Evolutionary conservation across 768 basidiomycete genomes (phyloP), one percentile per base, ranked within the genome.

Genomic region (Lanmaoa pseudosensibilis): DNA sequence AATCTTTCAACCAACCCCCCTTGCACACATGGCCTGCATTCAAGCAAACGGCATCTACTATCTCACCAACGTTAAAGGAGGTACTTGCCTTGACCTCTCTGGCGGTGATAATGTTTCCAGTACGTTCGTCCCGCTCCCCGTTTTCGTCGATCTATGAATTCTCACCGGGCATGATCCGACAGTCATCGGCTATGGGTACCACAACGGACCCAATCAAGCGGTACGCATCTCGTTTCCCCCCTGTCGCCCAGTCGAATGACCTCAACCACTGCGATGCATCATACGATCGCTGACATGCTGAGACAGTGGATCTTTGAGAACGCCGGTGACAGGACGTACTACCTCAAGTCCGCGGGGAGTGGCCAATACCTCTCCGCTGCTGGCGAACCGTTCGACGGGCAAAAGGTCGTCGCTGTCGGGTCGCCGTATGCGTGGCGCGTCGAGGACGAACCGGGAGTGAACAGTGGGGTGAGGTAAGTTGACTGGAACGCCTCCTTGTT

Each of bases 41-140:
- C 64, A 72, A 58, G 62, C 56, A 16, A 78, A 80, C 19, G 52
- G 37, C 16, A 73, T 63, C 0, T 85, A 81, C 71, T 73, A 60
- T 34, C 74, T 86, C 61, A 72, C 65, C 39, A 87, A 86, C 68
- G 75, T 69, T 62, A 78, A 82, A 68, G 73, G 77, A 9, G 77
- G 76, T 3, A 85, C 79, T 5, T 80, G 76, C 27, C 59, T 84
- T 25, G 83, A 86, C 62, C 74, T 86, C 54, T 85, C 84, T 18
- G 82, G 78, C 4, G 72, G 55, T 9, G 83, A 85, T 64, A 75
- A 80, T 55, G 65, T 45, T 9, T 75, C 80, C 46, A 75, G 82
- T 81, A 55, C 27, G 79, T 70, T 5, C 39, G 5, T 2, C 5
- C n/a, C 0, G 2, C 10, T 10, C 6, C 32, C 12, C 39, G 19